Base-by-base conservation (phyloP, 148 eudicot species). In the Vaccinium macrocarpon region DNA sequence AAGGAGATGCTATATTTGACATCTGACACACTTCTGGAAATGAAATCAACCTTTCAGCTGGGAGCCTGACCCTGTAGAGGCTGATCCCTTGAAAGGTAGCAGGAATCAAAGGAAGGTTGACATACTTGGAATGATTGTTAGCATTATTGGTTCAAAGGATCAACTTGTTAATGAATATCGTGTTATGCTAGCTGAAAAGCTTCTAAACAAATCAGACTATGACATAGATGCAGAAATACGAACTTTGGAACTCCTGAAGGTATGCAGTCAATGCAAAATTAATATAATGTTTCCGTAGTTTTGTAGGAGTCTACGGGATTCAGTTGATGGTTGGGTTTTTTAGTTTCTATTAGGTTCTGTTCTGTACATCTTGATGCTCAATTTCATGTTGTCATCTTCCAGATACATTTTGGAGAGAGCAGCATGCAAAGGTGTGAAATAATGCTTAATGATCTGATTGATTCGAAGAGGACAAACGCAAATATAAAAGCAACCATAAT, bases 31-130 rank as follows among this genome's bases (percentile, higher is more conserved):
- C 46, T 35, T 74, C 52, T 85, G 56, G 29, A 83, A 83, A 25
- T 85, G 32, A 46, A 82, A n/a, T 84, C 21, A 83, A 72, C 53
- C 62, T 77, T 79, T 84, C 90, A 97, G 99, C 74, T 97, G 99
- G 99, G 97, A 97, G 89, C 99, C 99, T 84, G 99, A 97, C 86
- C 99, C 99, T 80, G 97, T 93, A 82, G 97, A 97, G 89, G 99
- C 96, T n/a, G 97, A 97, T 79, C 94, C 99, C 82, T 78, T 87
- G 25, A 95, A 93, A 83, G 91, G 94, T 66, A 89, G 96, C 86
- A 91, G 94, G 87, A 85, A 83, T 81, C 86, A 92, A 78, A 90
- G 96, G 89, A 97, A 97, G 89, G 95, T 97, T 80, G 97, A 97
- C 85, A 88, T 97, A 80, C 98, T 97, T 62, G 96, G 98, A 76